Evolutionary conservation across 805 yeast species (phyloP).

Genomic region (Debaryomyces tyrocola): DNA sequence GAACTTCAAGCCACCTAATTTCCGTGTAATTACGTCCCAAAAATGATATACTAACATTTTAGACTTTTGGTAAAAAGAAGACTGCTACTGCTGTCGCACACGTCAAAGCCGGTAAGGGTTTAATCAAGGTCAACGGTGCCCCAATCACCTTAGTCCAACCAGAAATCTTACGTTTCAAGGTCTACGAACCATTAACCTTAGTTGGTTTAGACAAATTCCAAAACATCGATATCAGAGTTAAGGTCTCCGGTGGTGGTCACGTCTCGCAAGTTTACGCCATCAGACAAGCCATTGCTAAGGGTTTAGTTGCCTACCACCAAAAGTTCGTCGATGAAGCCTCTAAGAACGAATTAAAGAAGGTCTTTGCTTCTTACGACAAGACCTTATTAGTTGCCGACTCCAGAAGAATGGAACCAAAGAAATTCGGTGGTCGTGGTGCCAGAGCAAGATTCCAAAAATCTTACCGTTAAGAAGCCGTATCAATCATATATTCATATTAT

Average conservation of each 20-base stretch:
- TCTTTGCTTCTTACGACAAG: constrained; percentile 97
- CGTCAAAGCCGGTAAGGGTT: constrained; percentile 99
- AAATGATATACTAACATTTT: constrained; percentile 23
- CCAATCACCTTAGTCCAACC: constrained; percentile 99
- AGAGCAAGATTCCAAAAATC: constrained; percentile 99
- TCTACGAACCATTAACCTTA: constrained; percentile 97
- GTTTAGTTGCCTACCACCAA: constrained; percentile 99
- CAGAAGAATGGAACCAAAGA: constrained; percentile 99
- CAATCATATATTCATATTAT: constrained; percentile 6
- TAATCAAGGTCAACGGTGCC: constrained; percentile 98
- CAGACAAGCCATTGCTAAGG: constrained; percentile 99
- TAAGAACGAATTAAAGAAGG: constrained; percentile 98
- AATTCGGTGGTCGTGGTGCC: constrained; percentile 99
- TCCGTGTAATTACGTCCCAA: no score
- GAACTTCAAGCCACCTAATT: no score
- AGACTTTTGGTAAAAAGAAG: constrained; percentile 99
- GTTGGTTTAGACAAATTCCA: constrained; percentile 99
- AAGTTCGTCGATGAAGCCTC: constrained; percentile 99
- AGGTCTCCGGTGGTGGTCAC: constrained; percentile 99
- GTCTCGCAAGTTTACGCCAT: constrained; percentile 99
- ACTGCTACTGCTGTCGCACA: constrained; percentile 99
- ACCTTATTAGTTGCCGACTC: constrained; percentile 99
- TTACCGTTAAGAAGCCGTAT: constrained; percentile 76
- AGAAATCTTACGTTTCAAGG: constrained; percentile 98
- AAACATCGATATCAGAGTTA: constrained; percentile 97